These are phyloP conservation scores for Dactylellina cionopaga DNA, from an alignment of 2,329 filamentous ascomycete species.

Conservation along the genomic window DNA sequence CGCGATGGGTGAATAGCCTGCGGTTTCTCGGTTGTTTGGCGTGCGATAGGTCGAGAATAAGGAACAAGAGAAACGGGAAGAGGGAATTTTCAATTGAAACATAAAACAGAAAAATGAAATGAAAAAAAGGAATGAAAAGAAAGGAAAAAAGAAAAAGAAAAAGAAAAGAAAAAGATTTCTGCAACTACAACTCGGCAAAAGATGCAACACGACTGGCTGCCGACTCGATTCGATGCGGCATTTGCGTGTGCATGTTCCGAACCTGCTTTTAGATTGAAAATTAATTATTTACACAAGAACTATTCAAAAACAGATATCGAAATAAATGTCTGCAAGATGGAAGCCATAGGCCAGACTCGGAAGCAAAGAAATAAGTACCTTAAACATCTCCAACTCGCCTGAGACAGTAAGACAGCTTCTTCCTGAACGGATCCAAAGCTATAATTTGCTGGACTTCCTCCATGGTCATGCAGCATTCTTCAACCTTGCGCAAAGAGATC, in stretches of 20 bases:
- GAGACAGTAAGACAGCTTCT: background rate
- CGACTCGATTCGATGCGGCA: constrained; percentile 2
- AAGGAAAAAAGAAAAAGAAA: background rate
- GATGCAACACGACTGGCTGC: constrained; percentile 39
- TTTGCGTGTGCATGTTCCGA: constrained; percentile 1
- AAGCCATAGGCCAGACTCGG: background rate
- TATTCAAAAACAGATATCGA: no score
- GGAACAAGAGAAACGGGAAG: background rate
- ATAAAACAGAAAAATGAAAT: no score
- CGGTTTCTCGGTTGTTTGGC: background rate
- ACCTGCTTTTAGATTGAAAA: background rate
- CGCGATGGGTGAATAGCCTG: background rate
- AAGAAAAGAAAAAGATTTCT: constrained; percentile 32
- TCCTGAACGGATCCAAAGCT: background rate
- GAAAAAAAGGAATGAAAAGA: no score
- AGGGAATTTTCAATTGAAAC: no score
- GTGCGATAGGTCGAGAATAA: background rate
- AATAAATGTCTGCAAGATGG: no score
- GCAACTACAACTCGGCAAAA: constrained; percentile 22
- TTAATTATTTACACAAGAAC: background rate
- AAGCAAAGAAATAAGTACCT: background rate
- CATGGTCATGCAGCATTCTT: constrained; percentile 14
- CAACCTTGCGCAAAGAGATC: background rate
- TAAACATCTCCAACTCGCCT: background rate
- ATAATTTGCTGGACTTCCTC: constrained; percentile 21